Conservation (phyloP, 2,329 filamentous ascomycete genomes). For the Trichothecium sympodiale region DNA sequence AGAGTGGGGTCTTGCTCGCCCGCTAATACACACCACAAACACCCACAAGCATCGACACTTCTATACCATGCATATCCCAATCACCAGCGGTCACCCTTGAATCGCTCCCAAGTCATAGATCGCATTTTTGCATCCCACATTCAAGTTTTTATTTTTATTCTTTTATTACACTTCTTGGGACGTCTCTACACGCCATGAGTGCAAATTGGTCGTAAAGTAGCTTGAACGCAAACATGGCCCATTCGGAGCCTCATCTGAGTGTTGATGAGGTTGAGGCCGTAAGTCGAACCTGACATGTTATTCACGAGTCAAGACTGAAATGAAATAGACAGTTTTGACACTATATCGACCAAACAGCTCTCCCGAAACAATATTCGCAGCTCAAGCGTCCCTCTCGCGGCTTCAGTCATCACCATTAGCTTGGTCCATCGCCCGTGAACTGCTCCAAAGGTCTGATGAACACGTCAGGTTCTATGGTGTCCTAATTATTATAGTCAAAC, state of each 20-base stretch:
- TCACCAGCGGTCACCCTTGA: too few relatives aligned
- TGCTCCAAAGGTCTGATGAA: conserved; percentile 57
- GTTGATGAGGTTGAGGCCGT: conserved; percentile 5
- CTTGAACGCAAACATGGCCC: too few relatives aligned
- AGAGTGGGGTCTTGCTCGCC: too few relatives aligned
- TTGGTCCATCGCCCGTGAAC: conserved; percentile 73
- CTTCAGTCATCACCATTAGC: conserved; percentile 72
- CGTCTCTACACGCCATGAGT: too few relatives aligned
- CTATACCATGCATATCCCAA: too few relatives aligned
- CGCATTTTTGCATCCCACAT: too few relatives aligned
- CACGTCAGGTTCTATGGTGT: conserved; percentile 88
- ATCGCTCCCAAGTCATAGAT: too few relatives aligned
- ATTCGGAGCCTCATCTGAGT: not conserved
- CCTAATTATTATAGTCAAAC: conserved; percentile 84
- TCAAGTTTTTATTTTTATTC: too few relatives aligned
- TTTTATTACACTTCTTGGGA: too few relatives aligned
- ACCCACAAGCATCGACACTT: too few relatives aligned
- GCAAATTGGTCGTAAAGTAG: too few relatives aligned
- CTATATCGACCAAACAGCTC: conserved; percentile 39
- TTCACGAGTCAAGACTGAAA: conserved; percentile 6
- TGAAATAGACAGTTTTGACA: conserved; percentile 33
- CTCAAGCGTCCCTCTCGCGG: conserved; percentile 64
- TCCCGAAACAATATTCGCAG: conserved; percentile 34
- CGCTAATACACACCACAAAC: too few relatives aligned
- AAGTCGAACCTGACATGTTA: not conserved